A percentile compares a stretch with the other conserved stretches of the same genome.
phyloP scores from a whole-genome alignment of 768 basidiomycete species.

The Leccinum pellstonianum region DNA sequence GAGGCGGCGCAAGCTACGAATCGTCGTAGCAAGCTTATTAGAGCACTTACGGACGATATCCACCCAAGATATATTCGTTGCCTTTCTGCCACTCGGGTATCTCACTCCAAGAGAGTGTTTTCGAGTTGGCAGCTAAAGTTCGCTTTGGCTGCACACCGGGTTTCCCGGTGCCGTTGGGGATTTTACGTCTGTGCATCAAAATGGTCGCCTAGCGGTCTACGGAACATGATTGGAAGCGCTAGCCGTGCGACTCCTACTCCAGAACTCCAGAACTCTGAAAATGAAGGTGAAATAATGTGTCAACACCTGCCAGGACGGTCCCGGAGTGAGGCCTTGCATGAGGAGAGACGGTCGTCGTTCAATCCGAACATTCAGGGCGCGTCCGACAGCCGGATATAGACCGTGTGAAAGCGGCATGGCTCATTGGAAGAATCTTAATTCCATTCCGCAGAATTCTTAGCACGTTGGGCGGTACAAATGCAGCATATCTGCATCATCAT shows the following conservation, averaged over 20 bases:
- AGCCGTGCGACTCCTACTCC: not conserved
- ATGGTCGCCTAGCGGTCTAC: conserved; percentile 4
- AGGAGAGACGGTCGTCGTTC: not conserved
- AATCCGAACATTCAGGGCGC: not conserved
- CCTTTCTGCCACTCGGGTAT: conserved; percentile 70
- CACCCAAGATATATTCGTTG: conserved; percentile 69
- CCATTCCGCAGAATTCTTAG: not conserved
- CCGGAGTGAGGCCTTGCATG: too few relatives aligned
- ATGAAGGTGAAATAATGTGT: conserved; percentile 7
- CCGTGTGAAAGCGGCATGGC: conserved; percentile 19
- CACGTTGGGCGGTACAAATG: conserved; percentile 24
- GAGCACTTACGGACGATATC: conserved; percentile 61
- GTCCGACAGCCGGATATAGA: not conserved
- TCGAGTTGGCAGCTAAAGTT: not conserved
- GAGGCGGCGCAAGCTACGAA: conserved; percentile 8
- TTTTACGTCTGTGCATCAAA: conserved; percentile 16
- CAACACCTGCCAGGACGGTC: not conserved
- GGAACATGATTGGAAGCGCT: conserved; percentile 5
- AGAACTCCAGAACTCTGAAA: conserved; percentile 5
- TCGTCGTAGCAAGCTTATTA: not conserved
- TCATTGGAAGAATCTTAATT: conserved; percentile 20
- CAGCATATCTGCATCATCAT: conserved; percentile 10
- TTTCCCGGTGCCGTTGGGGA: conserved; percentile 11
- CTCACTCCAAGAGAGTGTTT: conserved; percentile 52
- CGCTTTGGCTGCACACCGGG: conserved; percentile 1